Base-by-base conservation (phyloP, 2,329 filamentous ascomycete genomes). In the Trichoderma afroharzianum region DNA sequence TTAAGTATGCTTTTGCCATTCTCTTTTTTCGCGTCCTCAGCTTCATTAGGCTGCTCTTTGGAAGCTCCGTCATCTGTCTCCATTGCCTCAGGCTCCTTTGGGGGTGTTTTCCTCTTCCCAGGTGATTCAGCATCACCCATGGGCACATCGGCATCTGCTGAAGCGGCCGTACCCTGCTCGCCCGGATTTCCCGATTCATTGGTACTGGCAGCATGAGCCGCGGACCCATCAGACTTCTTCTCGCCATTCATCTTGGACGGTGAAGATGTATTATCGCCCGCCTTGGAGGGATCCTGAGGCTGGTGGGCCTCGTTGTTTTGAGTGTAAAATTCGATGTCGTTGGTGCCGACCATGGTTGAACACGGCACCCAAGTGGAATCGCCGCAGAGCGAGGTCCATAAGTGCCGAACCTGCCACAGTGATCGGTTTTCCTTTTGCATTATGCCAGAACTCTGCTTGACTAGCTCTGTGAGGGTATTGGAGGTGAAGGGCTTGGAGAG, bases 401-500 rank as follows among this genome's bases (percentile, higher is more conserved):
- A 82, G 75, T 91, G 89, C 78, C 93, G 93, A 61, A 93, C 90
- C 76, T 88, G 90, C 88, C 91, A 93, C 12, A 95, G 83, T 6
- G 90, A 90, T 30, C 85, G 84, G 73, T 92, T 92, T 78, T 96
- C 93, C 77, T 92, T 91, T 71, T 93, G 89, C 84, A 93, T 89
- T 75, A 93, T 91, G 71, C 88, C 86, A 74, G 89, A 87, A 69
- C 90, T 91, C 80, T 95, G 90, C 58, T 85, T 85, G 21, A 91
- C 88, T 70, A 97, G 87, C 74, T 93, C 88, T 63, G 88, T 90
- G 21, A 96, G 85, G 12, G 91, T 92, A 75, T 88, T 90, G 63
- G 92, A 93, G 15, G 87, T 91, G 79, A 94, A 96, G 0, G 93
- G 90, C 75, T 90, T 86, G 72, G 92, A 93, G 53, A 95, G 84